These are phyloP conservation scores for Aspergillus bombycis DNA, from an alignment of 2,329 filamentous ascomycete species.

Conservation along the genomic window DNA sequence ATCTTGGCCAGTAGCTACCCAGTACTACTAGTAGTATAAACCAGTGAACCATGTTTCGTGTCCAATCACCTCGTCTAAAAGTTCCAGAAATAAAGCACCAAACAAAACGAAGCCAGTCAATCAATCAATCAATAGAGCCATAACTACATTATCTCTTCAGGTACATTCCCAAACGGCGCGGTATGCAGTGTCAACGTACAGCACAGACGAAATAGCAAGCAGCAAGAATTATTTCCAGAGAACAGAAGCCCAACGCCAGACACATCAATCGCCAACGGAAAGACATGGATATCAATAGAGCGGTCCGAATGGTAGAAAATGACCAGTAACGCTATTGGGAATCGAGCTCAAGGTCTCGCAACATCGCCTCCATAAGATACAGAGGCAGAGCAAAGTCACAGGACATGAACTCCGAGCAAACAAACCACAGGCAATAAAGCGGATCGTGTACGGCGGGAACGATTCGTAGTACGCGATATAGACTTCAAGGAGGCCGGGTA, in stretches of 20 bases:
- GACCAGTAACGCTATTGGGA: constrained; percentile 22
- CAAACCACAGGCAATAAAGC: background rate
- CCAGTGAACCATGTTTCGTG: no score
- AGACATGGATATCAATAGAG: constrained; percentile 40
- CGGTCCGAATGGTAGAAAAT: constrained; percentile 13
- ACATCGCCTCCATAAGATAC: constrained; percentile 13
- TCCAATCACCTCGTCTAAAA: background rate
- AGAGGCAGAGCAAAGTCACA: constrained; percentile 15
- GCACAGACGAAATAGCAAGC: background rate
- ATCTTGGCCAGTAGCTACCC: background rate
- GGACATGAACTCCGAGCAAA: constrained; percentile 13
- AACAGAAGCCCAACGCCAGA: constrained; percentile 35
- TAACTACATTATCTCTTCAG: constrained; percentile 8
- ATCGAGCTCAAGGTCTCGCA: constrained; percentile 23
- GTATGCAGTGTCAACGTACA: constrained; percentile 4
- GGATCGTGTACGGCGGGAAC: background rate
- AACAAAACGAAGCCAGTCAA: background rate
- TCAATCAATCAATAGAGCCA: background rate
- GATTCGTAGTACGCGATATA: background rate
- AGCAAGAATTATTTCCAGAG: constrained; percentile 15
- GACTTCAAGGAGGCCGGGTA: background rate
- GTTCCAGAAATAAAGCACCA: background rate
- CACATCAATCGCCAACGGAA: constrained; percentile 32
- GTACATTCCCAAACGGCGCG: constrained; percentile 6
- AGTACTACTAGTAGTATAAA: no score